These are phyloP conservation scores for Mollisia scopiformis DNA, from an alignment of 2,329 filamentous ascomycete species.

Conservation along the genomic window DNA sequence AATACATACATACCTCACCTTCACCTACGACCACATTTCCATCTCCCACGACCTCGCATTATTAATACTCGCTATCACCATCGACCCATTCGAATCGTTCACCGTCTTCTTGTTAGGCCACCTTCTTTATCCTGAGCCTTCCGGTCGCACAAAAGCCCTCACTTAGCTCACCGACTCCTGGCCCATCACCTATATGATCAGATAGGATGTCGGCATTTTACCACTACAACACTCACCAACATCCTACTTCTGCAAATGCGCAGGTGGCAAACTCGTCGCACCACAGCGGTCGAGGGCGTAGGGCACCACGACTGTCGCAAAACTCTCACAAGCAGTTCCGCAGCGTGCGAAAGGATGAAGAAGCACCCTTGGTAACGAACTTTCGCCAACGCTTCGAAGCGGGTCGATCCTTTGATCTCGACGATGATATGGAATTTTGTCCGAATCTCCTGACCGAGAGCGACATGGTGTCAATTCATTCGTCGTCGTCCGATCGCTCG, in stretches of 20 bases:
- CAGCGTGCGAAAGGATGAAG: slow-evolving; percentile 85
- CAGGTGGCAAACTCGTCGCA: slow-evolving; percentile 56
- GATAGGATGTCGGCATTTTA: slow-evolving; percentile 66
- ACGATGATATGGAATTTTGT: slow-evolving; percentile 96
- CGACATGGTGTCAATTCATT: slow-evolving; percentile 89
- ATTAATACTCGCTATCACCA: slow-evolving; percentile 4
- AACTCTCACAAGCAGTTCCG: slow-evolving; percentile 87
- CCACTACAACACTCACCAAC: slow-evolving; percentile 62
- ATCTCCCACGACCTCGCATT: neutral
- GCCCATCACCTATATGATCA: slow-evolving; percentile 27
- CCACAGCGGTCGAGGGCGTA: slow-evolving; percentile 80
- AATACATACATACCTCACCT: too few relatives aligned
- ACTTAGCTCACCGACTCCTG: slow-evolving; percentile 15
- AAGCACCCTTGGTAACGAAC: slow-evolving; percentile 72
- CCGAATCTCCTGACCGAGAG: slow-evolving; percentile 83
- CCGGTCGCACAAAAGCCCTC: slow-evolving; percentile 7
- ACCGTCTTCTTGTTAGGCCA: neutral
- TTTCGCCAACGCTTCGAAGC: slow-evolving; percentile 91
- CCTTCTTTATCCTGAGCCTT: slow-evolving; percentile 9
- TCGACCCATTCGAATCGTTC: neutral
- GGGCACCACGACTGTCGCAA: slow-evolving; percentile 81
- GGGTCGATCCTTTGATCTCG: slow-evolving; percentile 89
- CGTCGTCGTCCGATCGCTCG: slow-evolving; percentile 86
- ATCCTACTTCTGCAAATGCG: slow-evolving; percentile 56
- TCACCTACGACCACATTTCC: slow-evolving; percentile 3